phyloP scores from a whole-genome alignment of 805 yeast species.

The Sungouiella blattae region DNA sequence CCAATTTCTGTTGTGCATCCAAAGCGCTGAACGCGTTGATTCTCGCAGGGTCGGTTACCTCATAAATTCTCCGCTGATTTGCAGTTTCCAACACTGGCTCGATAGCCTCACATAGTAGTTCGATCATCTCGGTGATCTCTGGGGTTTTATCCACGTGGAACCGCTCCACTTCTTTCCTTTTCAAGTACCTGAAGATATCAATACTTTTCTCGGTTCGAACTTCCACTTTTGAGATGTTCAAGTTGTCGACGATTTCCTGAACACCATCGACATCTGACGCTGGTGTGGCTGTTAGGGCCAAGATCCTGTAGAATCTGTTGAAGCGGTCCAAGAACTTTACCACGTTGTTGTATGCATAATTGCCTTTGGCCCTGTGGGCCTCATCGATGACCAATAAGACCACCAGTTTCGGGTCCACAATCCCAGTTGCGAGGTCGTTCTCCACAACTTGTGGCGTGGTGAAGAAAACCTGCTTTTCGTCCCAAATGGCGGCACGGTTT shows the following conservation, averaged over 20 bases:
- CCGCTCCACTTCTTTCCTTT: conserved; percentile 57
- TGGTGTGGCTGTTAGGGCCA: conserved; percentile 96
- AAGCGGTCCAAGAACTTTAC: conserved; percentile 58
- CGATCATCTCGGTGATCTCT: conserved; percentile 56
- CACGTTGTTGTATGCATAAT: conserved; percentile 85
- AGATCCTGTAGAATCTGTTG: conserved; percentile 63
- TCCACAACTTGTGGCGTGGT: conserved; percentile 97
- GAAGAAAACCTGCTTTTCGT: conserved; percentile 72
- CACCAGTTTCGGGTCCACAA: conserved; percentile 69
- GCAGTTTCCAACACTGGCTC: conserved; percentile 64
- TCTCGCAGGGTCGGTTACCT: conserved; percentile 59
- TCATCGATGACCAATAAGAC: conserved; percentile 86
- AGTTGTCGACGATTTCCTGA: conserved; percentile 74
- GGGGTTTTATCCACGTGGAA: conserved; percentile 50
- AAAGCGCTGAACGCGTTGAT: conserved; percentile 70
- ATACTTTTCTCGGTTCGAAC: conserved; percentile 80
- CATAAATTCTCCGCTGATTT: conserved; percentile 59
- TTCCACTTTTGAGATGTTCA: conserved; percentile 73
- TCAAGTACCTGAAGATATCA: conserved; percentile 80
- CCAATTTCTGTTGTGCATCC: conserved; percentile 60
- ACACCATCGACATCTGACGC: conserved; percentile 85
- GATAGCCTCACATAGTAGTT: conserved; percentile 59
- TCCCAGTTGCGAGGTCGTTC: conserved; percentile 76
- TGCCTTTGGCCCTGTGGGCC: conserved; percentile 91
- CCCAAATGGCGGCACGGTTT: conserved; percentile 79